These are phyloP conservation scores for Rhizopus microsporus DNA, from an alignment of 371 early-diverging fungal genomes.

Conservation along the genomic window DNA sequence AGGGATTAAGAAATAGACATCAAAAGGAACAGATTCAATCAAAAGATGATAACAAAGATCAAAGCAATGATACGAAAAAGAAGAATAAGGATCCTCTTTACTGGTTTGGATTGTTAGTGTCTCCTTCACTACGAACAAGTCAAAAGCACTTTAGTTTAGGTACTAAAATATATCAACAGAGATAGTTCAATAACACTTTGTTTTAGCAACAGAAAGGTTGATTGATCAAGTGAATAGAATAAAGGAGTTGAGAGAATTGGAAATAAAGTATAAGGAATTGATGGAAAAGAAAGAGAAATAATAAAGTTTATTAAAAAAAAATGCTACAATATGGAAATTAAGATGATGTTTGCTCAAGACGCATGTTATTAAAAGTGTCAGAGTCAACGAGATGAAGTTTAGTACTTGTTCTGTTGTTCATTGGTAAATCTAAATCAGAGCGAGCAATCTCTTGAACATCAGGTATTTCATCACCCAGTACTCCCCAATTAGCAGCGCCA, in stretches of 20 bases:
- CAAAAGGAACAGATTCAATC: slow-evolving; percentile 12
- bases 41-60: slow-evolving; percentile 11
- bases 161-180: slow-evolving; percentile 8
- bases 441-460: slow-evolving; percentile 28
- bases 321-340: slow-evolving; percentile 2
- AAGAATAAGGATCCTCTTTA: slow-evolving; percentile 52
- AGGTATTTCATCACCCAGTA: slow-evolving; percentile 28
- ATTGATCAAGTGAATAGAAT: slow-evolving; percentile 43
- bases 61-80: slow-evolving; percentile 26
- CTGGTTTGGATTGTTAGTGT: slow-evolving; percentile 70
- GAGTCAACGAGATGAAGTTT: slow-evolving; percentile 25
- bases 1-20: slow-evolving; percentile 15
- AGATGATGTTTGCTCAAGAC: slow-evolving; percentile 23
- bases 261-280: slow-evolving; percentile 31
- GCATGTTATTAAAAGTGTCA: slow-evolving; percentile 25
- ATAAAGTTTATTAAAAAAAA: slow-evolving; percentile 3
- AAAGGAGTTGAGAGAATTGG: slow-evolving; percentile 31
- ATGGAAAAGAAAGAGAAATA: slow-evolving; percentile 19
- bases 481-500: slow-evolving; percentile 31
- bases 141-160: slow-evolving; percentile 54
- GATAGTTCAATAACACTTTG: background rate
- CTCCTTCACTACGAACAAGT: slow-evolving; percentile 55
- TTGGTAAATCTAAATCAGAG: slow-evolving; percentile 10
- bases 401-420: slow-evolving; percentile 2
- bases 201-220: background rate